Percentiles rank a stretch among this genome's conserved stretches.
Evolutionary conservation across 176 grass and related monocot species (phyloP).

Genomic region (Carex cristatella): DNA sequence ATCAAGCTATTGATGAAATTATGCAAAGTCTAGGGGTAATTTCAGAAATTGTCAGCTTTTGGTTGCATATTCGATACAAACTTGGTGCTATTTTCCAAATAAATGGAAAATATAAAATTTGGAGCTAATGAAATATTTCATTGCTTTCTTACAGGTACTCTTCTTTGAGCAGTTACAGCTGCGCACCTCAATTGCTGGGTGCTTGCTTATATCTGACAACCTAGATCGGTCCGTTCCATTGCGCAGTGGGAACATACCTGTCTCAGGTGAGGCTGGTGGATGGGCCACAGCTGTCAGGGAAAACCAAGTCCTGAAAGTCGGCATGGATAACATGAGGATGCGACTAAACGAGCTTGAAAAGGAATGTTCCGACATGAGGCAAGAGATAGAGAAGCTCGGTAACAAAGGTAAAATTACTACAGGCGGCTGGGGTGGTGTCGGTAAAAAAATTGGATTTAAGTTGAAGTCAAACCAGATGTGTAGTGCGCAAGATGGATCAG

Average conservation of each 20-base stretch:
- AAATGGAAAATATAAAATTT: constrained; percentile 1
- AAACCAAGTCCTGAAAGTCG: constrained; percentile 81
- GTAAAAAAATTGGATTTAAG: constrained; percentile 53
- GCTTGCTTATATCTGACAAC: constrained; percentile 75
- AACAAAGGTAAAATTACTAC: constrained; percentile 19
- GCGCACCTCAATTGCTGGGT: constrained; percentile 77
- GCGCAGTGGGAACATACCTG: constrained; percentile 31
- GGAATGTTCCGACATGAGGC: constrained; percentile 71
- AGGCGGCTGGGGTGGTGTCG: constrained; percentile 27
- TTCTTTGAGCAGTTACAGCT: constrained; percentile 95
- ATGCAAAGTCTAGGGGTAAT: not conserved
- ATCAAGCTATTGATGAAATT: not conserved
- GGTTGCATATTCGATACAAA: not conserved
- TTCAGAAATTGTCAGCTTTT: not conserved
- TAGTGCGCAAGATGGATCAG: constrained; percentile 63
- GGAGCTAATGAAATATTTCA: not conserved
- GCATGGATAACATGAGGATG: constrained; percentile 84
- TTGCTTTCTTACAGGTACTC: constrained; percentile 31
- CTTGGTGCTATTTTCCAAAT: not conserved
- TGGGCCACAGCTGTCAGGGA: constrained; percentile 61
- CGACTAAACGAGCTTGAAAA: constrained; percentile 69
- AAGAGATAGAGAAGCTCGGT: constrained; percentile 79
- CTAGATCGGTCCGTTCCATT: constrained; percentile 60
- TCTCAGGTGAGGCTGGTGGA: constrained; percentile 52
- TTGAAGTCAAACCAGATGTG: constrained; percentile 69